A percentile compares a stretch with the other conserved stretches of the same genome.
These are phyloP conservation scores for Tympanopsis confertula DNA, from an alignment of 2,329 filamentous ascomycete species.

Conservation along the genomic window DNA sequence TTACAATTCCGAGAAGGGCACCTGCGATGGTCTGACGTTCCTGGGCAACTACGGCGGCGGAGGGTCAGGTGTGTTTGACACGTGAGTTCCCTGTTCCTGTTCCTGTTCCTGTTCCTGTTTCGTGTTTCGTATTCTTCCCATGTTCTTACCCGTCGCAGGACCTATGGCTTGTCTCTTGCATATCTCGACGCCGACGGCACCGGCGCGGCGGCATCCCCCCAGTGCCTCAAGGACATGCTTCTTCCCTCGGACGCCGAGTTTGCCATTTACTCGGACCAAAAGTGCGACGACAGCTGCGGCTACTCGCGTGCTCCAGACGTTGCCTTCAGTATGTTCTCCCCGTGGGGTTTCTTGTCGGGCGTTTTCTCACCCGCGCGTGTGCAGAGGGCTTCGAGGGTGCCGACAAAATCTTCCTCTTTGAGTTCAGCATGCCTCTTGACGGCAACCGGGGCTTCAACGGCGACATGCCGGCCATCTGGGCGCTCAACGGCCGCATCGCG, in stretches of 20 bases:
- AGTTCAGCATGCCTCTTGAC: slow-evolving; percentile 61
- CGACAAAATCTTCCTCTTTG: slow-evolving; percentile 62
- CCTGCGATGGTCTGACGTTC: slow-evolving; percentile 31
- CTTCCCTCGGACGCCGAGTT: slow-evolving; percentile 32
- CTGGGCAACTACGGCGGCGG: slow-evolving; percentile 33
- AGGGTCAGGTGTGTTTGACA: slow-evolving; percentile 27
- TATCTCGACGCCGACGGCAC: slow-evolving; percentile 30
- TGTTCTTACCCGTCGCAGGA: too few relatives aligned
- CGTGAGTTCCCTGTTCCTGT: not conserved
- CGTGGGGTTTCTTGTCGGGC: slow-evolving; percentile 30
- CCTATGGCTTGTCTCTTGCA: not conserved
- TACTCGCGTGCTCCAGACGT: slow-evolving; percentile 27
- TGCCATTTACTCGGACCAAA: slow-evolving; percentile 29
- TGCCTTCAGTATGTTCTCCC: slow-evolving; percentile 26
- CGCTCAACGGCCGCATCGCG: slow-evolving; percentile 63
- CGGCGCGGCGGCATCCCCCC: slow-evolving; percentile 21
- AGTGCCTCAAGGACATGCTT: slow-evolving; percentile 23
- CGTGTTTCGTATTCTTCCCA: not conserved
- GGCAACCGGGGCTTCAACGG: slow-evolving; percentile 36
- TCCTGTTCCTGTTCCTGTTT: not conserved
- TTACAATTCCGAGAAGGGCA: slow-evolving; percentile 27
- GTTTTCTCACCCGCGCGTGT: slow-evolving; percentile 6
- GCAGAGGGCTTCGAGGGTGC: slow-evolving; percentile 60
- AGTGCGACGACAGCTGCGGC: slow-evolving; percentile 28
- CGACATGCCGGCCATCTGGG: slow-evolving; percentile 67